Conservation (phyloP, 2,329 filamentous ascomycete genomes). For the Fusarium temperatum region DNA sequence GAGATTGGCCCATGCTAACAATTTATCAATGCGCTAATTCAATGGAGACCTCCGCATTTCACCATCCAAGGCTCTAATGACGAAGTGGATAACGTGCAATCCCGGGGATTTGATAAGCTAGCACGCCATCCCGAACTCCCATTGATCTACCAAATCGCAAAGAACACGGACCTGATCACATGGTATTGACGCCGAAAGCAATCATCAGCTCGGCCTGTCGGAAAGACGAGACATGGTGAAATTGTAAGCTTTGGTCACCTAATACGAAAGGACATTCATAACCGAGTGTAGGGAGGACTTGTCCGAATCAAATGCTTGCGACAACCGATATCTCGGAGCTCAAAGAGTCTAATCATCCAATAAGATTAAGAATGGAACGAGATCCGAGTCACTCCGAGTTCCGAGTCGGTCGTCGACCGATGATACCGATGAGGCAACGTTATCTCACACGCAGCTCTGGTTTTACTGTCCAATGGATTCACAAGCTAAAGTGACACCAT, state of each 20-base stretch:
- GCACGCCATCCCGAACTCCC: not conserved
- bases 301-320: not conserved
- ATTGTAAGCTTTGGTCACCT: not conserved
- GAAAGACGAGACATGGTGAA: not conserved
- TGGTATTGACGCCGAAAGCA: rapidly evolving
- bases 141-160: not conserved
- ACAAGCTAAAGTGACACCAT: slow-evolving; percentile 1
- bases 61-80: not conserved
- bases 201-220: not conserved
- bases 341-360: not conserved
- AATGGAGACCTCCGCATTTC: not conserved
- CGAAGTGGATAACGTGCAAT: slow-evolving; percentile 1
- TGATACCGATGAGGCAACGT: not conserved
- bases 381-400: not conserved
- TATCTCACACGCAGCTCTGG: not conserved
- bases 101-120: not conserved
- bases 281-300: rapidly evolving
- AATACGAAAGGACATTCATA: not conserved
- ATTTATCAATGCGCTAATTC: too few relatives aligned
- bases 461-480: not conserved
- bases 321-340: not conserved
- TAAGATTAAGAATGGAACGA: not conserved
- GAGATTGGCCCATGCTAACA: rapidly evolving
- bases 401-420: not conserved
- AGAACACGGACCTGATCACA: not conserved